Base-by-base conservation (phyloP, 192 early-diverging fungal species). In the Backusella sp. region DNA sequence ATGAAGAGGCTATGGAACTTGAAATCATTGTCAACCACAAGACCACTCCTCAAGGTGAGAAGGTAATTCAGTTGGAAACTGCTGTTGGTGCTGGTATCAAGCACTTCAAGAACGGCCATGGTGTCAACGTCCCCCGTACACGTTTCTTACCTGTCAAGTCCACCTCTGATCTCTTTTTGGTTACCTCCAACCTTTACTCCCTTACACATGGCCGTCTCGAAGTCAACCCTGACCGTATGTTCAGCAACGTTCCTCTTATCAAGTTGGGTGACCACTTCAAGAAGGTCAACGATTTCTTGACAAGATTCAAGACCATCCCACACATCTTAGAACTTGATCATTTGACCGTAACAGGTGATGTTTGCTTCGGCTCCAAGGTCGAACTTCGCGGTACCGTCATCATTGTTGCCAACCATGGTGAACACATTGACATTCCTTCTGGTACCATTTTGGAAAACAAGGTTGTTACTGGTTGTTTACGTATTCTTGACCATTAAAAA, bases 61-160 rank as follows among this genome's bases (percentile, higher is more conserved):
- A 96, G 83, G 95, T 98, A 6, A 93, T 99, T 69, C 98, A 99
- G 87, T 88, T 99, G n/a, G 98, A 99, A 86, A 99, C 98, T 26
- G 98, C 98, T 46, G 98, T 99, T 34, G 98, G 98, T 84, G 98
- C 98, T 7, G 97, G 93, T 66, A 99, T 99, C 87, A 98, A 98
- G 88, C 96, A 98, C 85, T 99, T 99, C 81, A 86, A 92, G 34
- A 92, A 91, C 39, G 94, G 95, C 9, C 95, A 96, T 72, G 98
- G 98, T 73, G 89, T 99, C 84, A 99, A 99, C 75, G 98, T 99
- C 15, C 97, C 97, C 11, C 93, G 98, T 73, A 91, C 84, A 79
- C 94, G 98, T 73, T 99, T 99, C 90, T 87, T 99, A 85, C 98
- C 98, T 39, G 98, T 99, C 73, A 99, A 99, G 84, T 96, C 94